Conservation (phyloP, 2,329 filamentous ascomycete species). For the Penicillium sp. region DNA sequence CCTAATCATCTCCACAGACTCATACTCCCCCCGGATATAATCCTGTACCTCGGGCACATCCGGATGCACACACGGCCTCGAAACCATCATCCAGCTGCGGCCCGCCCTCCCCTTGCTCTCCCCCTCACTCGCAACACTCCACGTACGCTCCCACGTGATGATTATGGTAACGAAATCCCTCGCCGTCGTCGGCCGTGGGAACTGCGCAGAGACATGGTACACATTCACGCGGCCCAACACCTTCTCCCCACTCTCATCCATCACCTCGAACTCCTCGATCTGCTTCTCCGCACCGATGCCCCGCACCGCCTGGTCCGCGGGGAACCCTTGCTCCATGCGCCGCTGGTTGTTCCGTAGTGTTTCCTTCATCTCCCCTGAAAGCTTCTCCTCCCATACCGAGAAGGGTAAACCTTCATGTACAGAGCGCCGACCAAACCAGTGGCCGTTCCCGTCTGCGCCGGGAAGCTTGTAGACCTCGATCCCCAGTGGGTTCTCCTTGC, state of each 20-base stretch:
- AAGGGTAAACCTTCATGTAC: constrained; percentile 80
- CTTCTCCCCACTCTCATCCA: constrained; percentile 44
- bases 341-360: constrained; percentile 72
- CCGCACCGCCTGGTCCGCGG: constrained; percentile 76
- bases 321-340: constrained; percentile 68
- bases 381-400: constrained; percentile 74
- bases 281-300: constrained; percentile 82
- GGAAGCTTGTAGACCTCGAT: constrained; percentile 80
- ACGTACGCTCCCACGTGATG: constrained; percentile 63
- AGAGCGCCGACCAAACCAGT: constrained; percentile 88
- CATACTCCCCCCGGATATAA: constrained; percentile 83
- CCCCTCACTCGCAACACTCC: constrained; percentile 25
- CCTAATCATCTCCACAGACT: constrained; percentile 88
- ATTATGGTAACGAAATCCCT: constrained; percentile 86
- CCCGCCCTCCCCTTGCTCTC: constrained; percentile 34
- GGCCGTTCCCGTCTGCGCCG: constrained; percentile 78
- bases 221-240: constrained; percentile 56
- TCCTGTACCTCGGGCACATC: constrained; percentile 72
- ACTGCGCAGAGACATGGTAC: constrained; percentile 85
- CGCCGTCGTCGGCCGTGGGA: constrained; percentile 84
- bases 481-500: constrained; percentile 74
- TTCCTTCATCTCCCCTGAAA: constrained; percentile 80
- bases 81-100: constrained; percentile 83
- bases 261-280: constrained; percentile 66
- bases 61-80: constrained; percentile 79